Conservation (phyloP, 2,329 filamentous ascomycete species). For the Thielaviopsis ethacetica region DNA sequence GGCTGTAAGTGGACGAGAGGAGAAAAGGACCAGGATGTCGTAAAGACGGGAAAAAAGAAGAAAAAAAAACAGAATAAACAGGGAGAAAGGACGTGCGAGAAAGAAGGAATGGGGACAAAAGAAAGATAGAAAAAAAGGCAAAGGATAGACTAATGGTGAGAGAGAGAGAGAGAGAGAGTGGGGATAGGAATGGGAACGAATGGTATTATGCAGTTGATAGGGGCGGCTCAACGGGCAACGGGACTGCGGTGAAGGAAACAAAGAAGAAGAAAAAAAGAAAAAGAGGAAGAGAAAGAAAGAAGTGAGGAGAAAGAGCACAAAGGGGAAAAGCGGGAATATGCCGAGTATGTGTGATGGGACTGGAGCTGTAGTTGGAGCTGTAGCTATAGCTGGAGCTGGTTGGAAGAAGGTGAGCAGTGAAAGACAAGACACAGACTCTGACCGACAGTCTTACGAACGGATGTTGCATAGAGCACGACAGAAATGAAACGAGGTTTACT, state of each 20-base stretch:
- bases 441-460: not conserved
- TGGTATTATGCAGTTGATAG: not conserved
- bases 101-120: not conserved
- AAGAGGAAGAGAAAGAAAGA: not conserved
- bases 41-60: not conserved
- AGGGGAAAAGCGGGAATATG: too few species aligned
- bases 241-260: not conserved
- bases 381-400: too few species aligned
- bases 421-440: not conserved
- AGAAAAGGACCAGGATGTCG: not conserved
- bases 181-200: not conserved
- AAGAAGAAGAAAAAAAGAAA: not conserved
- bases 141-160: not conserved
- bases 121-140: not conserved
- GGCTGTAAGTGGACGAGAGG: not conserved
- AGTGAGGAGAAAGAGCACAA: too few species aligned
- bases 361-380: too few species aligned
- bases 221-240: not conserved
- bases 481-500: too few species aligned
- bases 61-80: not conserved
- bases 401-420: not conserved
- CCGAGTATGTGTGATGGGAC: too few species aligned
- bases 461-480: not conserved
- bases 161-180: not conserved
- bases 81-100: not conserved